phyloP scores from a whole-genome alignment of 306 rosid species.

The Canavalia ensiformis region DNA sequence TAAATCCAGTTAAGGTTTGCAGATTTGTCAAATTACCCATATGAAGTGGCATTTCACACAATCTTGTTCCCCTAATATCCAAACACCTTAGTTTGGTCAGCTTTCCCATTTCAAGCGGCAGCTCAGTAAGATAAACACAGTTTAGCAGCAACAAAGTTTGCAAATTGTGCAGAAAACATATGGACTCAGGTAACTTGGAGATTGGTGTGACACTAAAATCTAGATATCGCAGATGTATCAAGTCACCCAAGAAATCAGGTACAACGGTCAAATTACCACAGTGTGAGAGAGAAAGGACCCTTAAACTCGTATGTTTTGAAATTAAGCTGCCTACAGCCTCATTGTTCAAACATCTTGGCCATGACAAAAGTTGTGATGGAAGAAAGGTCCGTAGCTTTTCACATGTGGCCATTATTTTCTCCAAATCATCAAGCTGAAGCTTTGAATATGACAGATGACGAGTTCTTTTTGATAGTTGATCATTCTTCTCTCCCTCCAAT shows the following conservation, averaged over 20 bases:
- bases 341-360: slow-evolving; percentile 28
- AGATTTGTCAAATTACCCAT: slow-evolving; percentile 9
- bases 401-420: background rate
- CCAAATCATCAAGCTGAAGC: slow-evolving; percentile 21
- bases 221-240: slow-evolving; percentile 9
- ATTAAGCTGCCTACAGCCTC: slow-evolving; percentile 16
- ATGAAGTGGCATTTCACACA: background rate
- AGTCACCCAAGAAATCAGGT: slow-evolving; percentile 12
- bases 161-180: slow-evolving; percentile 5
- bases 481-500: background rate
- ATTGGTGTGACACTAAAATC: slow-evolving; percentile 10
- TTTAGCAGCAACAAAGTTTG: slow-evolving; percentile 7
- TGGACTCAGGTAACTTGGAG: slow-evolving; percentile 31
- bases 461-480: background rate
- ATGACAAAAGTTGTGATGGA: slow-evolving; percentile 19
- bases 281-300: slow-evolving; percentile 20
- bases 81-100: slow-evolving; percentile 13
- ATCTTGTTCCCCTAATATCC: slow-evolving; percentile 16
- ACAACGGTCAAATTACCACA: slow-evolving; percentile 6
- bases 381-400: slow-evolving; percentile 12
- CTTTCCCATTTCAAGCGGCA: background rate
- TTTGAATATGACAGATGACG: slow-evolving; percentile 20
- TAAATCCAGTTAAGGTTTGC: slow-evolving; percentile 14
- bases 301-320: slow-evolving; percentile 1
- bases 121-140: slow-evolving; percentile 7